Evolutionary conservation across 1,284 basidiomycete genomes (phyloP).

Genomic region (Termitomyces sp.): DNA sequence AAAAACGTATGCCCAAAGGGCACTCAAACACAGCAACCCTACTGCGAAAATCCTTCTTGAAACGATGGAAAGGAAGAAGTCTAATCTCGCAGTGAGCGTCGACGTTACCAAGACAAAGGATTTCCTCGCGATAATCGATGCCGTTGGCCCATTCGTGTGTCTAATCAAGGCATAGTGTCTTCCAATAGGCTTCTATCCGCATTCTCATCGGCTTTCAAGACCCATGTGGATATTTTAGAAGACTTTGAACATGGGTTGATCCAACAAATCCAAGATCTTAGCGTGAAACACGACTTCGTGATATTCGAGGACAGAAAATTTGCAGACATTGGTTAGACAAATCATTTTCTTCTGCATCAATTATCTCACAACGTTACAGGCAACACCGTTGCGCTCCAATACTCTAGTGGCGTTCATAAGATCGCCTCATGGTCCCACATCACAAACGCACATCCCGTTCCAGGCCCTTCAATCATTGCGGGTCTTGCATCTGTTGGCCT

Average conservation of each 20-base stretch:
- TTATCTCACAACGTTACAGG: constrained; percentile 44
- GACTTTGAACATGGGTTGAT: constrained; percentile 84
- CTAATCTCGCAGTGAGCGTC: constrained; percentile 93
- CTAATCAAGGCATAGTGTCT: constrained; percentile 77
- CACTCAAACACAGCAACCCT: constrained; percentile 60
- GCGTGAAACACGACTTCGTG: constrained; percentile 84
- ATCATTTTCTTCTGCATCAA: neutral
- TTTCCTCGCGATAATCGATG: constrained; percentile 83
- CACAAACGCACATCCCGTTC: constrained; percentile 94
- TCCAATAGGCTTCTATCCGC: constrained; percentile 12
- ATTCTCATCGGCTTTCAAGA: constrained; percentile 50
- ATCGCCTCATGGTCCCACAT: constrained; percentile 97
- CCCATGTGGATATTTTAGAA: constrained; percentile 94
- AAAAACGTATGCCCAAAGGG: constrained; percentile 64
- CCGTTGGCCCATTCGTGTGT: constrained; percentile 86
- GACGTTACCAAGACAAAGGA: constrained; percentile 85
- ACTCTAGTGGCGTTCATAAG: constrained; percentile 88
- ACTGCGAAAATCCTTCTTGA: constrained; percentile 76
- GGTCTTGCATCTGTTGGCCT: constrained; percentile 85
- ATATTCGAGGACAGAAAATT: constrained; percentile 99
- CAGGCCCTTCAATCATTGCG: constrained; percentile 89
- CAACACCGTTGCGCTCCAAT: constrained; percentile 95
- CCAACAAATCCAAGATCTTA: constrained; percentile 65
- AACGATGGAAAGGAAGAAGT: constrained; percentile 83
- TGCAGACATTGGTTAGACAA: constrained; percentile 86